These are phyloP conservation scores for Pulveroboletus sp. DNA, from an alignment of 768 basidiomycete species.

Conservation along the genomic window DNA sequence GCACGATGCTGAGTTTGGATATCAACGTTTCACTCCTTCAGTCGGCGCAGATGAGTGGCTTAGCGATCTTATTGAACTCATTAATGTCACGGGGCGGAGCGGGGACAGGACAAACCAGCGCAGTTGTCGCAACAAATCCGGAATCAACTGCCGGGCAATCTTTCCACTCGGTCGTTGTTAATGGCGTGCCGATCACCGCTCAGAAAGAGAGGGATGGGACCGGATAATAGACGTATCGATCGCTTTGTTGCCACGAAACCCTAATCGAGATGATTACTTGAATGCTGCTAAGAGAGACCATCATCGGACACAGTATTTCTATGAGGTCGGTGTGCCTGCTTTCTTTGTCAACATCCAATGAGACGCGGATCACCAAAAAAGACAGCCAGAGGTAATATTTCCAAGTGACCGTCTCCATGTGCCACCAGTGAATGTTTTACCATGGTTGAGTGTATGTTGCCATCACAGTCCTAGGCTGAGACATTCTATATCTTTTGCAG, in stretches of 20 bases:
- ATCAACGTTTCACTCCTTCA: conserved; percentile 76
- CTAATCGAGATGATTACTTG: conserved; percentile 10
- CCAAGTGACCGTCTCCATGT: neutral
- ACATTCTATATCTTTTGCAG: too few species aligned
- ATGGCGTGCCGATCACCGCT: conserved; percentile 3
- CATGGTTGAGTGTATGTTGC: too few species aligned
- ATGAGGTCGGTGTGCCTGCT: neutral
- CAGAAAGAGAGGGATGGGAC: conserved; percentile 22
- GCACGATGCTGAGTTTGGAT: conserved; percentile 70
- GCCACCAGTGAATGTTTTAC: too few species aligned
- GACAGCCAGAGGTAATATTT: neutral
- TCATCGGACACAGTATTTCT: too few species aligned
- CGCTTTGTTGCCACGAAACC: conserved; percentile 7
- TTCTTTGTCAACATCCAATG: neutral
- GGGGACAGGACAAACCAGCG: conserved; percentile 21
- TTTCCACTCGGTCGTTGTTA: conserved; percentile 6
- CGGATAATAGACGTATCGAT: conserved; percentile 18
- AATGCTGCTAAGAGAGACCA: too few species aligned
- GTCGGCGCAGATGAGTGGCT: conserved; percentile 71
- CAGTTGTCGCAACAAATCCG: conserved; percentile 4
- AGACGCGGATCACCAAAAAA: neutral
- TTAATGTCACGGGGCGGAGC: conserved; percentile 51
- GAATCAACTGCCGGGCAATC: conserved; percentile 12
- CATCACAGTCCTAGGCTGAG: too few species aligned
- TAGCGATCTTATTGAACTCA: conserved; percentile 70